phyloP scores from a whole-genome alignment of 2,329 filamentous ascomycete genomes.

The Thermoascus crustaceus region DNA sequence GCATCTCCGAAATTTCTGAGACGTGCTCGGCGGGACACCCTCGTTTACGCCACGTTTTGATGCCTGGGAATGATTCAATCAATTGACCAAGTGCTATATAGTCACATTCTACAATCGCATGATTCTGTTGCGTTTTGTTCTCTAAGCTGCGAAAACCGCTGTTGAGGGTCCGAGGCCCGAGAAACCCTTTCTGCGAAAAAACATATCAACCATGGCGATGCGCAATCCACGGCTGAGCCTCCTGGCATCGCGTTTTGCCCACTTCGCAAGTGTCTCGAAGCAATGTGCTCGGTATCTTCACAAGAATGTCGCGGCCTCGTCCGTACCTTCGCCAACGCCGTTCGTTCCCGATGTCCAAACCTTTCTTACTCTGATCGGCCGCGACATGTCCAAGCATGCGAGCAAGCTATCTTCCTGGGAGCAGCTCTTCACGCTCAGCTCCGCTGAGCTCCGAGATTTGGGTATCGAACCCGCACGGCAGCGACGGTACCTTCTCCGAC shows the following conservation, averaged over 20 bases:
- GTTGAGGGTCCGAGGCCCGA: too few species aligned
- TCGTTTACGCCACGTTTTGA: too few species aligned
- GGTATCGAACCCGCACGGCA: constrained; percentile 79
- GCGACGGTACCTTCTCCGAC: constrained; percentile 75
- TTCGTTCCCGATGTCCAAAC: constrained; percentile 78
- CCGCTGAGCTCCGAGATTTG: constrained; percentile 67
- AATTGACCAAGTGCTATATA: constrained; percentile 3
- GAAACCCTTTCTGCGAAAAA: constrained; percentile 5
- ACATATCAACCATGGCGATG: constrained; percentile 20
- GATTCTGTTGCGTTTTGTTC: too few species aligned
- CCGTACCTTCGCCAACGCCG: constrained; percentile 63
- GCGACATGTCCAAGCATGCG: constrained; percentile 71
- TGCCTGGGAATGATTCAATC: too few species aligned
- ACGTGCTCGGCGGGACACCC: constrained; percentile 1
- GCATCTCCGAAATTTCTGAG: constrained; percentile 1
- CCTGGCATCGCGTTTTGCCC: constrained; percentile 19
- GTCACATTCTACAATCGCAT: too few species aligned
- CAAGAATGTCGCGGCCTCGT: constrained; percentile 32
- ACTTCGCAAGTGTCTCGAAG: constrained; percentile 16
- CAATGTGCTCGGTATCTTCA: constrained; percentile 36
- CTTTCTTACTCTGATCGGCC: constrained; percentile 86
- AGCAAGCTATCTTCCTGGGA: constrained; percentile 88
- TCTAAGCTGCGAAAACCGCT: too few species aligned
- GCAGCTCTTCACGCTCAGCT: constrained; percentile 73
- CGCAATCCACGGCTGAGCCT: constrained; percentile 19